Evolutionary conservation across 176 grass and related monocot genomes (phyloP), one percentile per base, ranked within the genome.

Genomic region (Ananas comosus): DNA sequence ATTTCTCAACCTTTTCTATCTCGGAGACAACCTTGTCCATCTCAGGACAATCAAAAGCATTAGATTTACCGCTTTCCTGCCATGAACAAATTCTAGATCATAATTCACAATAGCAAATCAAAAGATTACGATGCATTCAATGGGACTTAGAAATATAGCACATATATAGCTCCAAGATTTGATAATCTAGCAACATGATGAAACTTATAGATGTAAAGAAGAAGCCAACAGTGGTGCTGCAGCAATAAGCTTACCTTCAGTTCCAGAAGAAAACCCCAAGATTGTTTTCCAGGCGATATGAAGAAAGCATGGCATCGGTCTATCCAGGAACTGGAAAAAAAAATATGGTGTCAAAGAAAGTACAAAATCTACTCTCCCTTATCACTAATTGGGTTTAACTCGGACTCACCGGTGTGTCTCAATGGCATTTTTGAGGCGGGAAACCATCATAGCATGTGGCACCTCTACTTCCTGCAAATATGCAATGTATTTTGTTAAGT

Each of bases 1-100:
- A 96, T 49, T 80, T 83, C 72, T 96, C 89, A 42, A 91, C 79
- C 75, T 89, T 91, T 80, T 82, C 78, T 75, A 89, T 83, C 80
- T 91, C 88, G 70, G 71, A 27, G 67, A 80, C 64, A 71, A 96
- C 76, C 69, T 82, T 91, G 75, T 91, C 75, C 81, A 89, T 84
- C 74, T 91, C 88, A 73, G 64, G 51, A 67, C 88, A 96, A 77
- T 77, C 71, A 80, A 96, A 86, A 65, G 83, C 92, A 80, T 73
- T 64, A 82, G 75, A 68, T 68, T 78, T 65, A 12, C 92, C 81
- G 80, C 58, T 80, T 76, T 87, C 85, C 92, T 91, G 72, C 47
- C 50, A 72, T 65, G 49, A 69, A 19, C 6, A 4, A 16, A 10
- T 19, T 14, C n/a, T 17, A 17, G 54, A 59, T 13, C 54, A 59